phyloP scores from a whole-genome alignment of 1,284 basidiomycete genomes.

The Ustilago hordei region DNA sequence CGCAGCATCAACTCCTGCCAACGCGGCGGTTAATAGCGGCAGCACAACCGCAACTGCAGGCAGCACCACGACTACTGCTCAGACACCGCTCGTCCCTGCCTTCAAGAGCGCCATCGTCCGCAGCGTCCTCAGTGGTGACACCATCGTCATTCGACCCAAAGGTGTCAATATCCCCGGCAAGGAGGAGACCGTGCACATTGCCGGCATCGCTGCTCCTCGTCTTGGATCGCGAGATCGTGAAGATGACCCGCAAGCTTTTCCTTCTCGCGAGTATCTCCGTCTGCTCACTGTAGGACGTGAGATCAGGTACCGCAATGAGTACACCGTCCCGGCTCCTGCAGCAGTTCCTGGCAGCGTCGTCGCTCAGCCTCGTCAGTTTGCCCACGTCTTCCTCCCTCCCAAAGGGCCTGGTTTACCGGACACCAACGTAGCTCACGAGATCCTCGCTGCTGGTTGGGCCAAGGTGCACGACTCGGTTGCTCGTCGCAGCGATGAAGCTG shows the following conservation, averaged over 20 bases:
- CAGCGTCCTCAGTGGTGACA: conserved; percentile 61
- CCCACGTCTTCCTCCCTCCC: conserved; percentile 63
- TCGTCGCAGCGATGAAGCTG: conserved; percentile 69
- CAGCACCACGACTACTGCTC: conserved; percentile 1
- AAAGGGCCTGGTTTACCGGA: conserved; percentile 58
- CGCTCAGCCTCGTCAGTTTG: conserved; percentile 68
- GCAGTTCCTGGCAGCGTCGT: conserved; percentile 79
- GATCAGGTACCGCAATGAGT: conserved; percentile 80
- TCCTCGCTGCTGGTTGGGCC: conserved; percentile 88
- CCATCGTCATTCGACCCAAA: conserved; percentile 61
- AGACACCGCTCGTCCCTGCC: conserved; percentile 33
- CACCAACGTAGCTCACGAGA: conserved; percentile 74
- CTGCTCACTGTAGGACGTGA: conserved; percentile 87
- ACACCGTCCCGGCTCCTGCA: conserved; percentile 77
- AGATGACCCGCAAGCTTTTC: conserved; percentile 84
- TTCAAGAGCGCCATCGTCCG: conserved; percentile 65
- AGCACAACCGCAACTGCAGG: not conserved
- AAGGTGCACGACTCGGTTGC: conserved; percentile 85
- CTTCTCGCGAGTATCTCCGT: conserved; percentile 91
- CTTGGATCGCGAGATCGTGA: conserved; percentile 62
- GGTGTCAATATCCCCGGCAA: conserved; percentile 57
- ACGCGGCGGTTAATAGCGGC: conserved; percentile 19
- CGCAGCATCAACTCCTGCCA: conserved; percentile 45
- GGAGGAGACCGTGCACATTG: conserved; percentile 62
- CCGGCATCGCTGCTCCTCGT: conserved; percentile 63